Percentiles rank a stretch among this genome's conserved stretches.
phyloP scores from a whole-genome alignment of 75 land plant species.

The Sequoiadendron giganteum region DNA sequence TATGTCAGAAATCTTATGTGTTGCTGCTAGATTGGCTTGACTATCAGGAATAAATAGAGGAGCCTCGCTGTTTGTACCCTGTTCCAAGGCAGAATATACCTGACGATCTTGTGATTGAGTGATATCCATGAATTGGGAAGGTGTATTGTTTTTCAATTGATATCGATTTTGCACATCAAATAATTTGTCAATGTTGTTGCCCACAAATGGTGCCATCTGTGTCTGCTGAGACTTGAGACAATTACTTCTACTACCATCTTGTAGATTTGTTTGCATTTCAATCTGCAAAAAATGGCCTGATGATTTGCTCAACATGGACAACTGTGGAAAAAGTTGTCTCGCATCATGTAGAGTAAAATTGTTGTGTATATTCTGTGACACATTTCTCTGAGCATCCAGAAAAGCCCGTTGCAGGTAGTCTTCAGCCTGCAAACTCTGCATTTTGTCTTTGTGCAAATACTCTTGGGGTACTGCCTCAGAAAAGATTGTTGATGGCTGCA shows the following conservation, averaged over 20 bases:
- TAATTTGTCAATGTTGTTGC: conserved; percentile 14
- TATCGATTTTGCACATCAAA: conserved; percentile 30
- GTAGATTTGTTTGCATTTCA: conserved; percentile 54
- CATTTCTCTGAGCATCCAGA: conserved; percentile 70
- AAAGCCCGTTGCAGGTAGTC: conserved; percentile 75
- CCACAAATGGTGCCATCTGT: conserved; percentile 23
- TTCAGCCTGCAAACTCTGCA: conserved; percentile 34
- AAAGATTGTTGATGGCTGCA: conserved; percentile 25
- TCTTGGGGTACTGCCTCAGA: conserved; percentile 22
- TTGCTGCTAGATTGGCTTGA: conserved; percentile 58
- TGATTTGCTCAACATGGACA: conserved; percentile 37
- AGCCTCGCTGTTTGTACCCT: conserved; percentile 52
- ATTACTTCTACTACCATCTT: conserved; percentile 22
- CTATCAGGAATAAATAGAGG: conserved; percentile 56
- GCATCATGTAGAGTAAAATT: conserved; percentile 67
- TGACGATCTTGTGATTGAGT: conserved; percentile 60
- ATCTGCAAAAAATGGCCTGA: conserved; percentile 26
- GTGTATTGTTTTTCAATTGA: conserved; percentile 36
- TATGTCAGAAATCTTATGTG: conserved; percentile 64
- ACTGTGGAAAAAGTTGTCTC: conserved; percentile 32
- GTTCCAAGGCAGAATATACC: conserved; percentile 52
- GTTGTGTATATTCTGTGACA: conserved; percentile 30
- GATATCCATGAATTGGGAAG: conserved; percentile 36
- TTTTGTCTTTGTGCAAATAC: neutral
- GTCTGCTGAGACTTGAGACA: conserved; percentile 25